These are phyloP conservation scores for Ascochyta koolunga DNA, from an alignment of 2,329 filamentous ascomycete species.

Conservation along the genomic window DNA sequence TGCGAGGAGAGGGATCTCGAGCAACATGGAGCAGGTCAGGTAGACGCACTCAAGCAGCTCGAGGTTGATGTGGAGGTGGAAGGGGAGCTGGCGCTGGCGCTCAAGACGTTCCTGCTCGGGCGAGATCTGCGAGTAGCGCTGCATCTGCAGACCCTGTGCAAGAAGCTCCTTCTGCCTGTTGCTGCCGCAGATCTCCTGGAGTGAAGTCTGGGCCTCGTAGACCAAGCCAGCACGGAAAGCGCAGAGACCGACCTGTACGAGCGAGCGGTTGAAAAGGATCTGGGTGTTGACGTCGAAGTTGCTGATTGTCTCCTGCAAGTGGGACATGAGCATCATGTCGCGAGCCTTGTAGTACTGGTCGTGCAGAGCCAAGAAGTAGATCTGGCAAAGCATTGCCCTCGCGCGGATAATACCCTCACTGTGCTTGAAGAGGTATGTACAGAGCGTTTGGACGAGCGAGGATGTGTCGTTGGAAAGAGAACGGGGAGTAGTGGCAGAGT, in stretches of 20 bases:
- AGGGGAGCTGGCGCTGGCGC: constrained; percentile 94
- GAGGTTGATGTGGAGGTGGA: constrained; percentile 99
- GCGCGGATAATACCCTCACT: constrained; percentile 96
- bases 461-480: constrained; percentile 70
- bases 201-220: constrained; percentile 95
- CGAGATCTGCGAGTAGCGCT: constrained; percentile 93
- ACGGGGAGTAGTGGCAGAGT: constrained; percentile 83
- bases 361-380: constrained; percentile 97
- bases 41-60: constrained; percentile 98
- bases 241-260: constrained; percentile 97
- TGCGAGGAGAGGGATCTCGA: constrained; percentile 95
- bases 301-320: constrained; percentile 94
- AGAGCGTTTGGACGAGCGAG: constrained; percentile 81
- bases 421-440: constrained; percentile 92
- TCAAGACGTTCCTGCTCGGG: constrained; percentile 97
- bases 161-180: constrained; percentile 97
- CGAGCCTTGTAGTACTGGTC: constrained; percentile 97
- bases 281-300: constrained; percentile 97
- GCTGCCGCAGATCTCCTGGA: constrained; percentile 97
- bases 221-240: constrained; percentile 96
- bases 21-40: constrained; percentile 97
- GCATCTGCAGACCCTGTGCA: constrained; percentile 97
- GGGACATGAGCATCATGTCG: constrained; percentile 99
- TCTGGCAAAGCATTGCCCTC: constrained; percentile 96
- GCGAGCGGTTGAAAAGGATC: constrained; percentile 97